phyloP scores from a whole-genome alignment of 1,284 basidiomycete species.

The Marasmius tenuissimus region DNA sequence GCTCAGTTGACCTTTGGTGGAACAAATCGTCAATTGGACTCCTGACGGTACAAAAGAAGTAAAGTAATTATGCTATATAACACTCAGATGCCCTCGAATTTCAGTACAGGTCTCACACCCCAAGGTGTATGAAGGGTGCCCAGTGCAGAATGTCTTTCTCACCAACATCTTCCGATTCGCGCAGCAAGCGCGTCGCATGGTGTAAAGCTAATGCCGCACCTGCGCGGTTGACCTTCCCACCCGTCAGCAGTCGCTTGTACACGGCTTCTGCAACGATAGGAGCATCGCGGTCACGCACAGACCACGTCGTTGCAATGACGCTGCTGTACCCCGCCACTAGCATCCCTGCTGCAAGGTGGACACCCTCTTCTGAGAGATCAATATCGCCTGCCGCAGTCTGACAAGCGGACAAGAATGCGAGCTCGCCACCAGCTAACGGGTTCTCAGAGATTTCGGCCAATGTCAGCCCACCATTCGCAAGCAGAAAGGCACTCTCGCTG shows the following conservation, averaged over 20 bases:
- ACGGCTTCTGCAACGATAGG: slow-evolving; percentile 7
- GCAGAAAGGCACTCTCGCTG: slow-evolving; percentile 7
- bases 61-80: no score
- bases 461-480: slow-evolving; percentile 9
- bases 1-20: no score
- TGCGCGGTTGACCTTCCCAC: background rate
- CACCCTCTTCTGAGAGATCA: slow-evolving; percentile 14
- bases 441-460: background rate
- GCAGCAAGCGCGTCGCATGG: background rate
- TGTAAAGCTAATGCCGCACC: background rate
- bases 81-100: no score
- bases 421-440: background rate
- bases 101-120: background rate
- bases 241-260: background rate
- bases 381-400: slow-evolving; percentile 21
- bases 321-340: slow-evolving; percentile 21
- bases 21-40: no score
- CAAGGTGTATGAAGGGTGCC: background rate
- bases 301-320: slow-evolving; percentile 25
- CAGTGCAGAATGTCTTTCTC: background rate
- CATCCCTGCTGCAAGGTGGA: slow-evolving; percentile 24
- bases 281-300: slow-evolving; percentile 14
- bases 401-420: slow-evolving; percentile 26
- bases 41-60: no score
- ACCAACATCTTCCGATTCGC: background rate